Conservation (phyloP, 2,329 filamentous ascomycete genomes). For the Penicillium vulpinum region DNA sequence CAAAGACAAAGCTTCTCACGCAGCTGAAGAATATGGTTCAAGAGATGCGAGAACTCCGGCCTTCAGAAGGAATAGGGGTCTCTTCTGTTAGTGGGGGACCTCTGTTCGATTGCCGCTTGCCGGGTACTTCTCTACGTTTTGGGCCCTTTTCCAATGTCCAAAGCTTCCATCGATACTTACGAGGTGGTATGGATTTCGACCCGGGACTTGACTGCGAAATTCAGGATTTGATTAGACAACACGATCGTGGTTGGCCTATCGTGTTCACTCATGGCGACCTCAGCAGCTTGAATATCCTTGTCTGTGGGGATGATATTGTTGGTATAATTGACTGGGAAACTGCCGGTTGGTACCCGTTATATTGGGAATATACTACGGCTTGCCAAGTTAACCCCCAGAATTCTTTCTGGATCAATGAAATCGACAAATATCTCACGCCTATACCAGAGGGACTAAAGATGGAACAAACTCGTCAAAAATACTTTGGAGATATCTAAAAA, state of each 20-base stretch:
- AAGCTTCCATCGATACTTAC: slow-evolving; percentile 42
- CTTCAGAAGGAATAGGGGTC: slow-evolving; percentile 26
- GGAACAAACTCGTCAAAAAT: slow-evolving; percentile 41
- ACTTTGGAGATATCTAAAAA: slow-evolving; percentile 29
- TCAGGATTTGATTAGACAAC: slow-evolving; percentile 37
- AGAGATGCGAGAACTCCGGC: slow-evolving; percentile 33
- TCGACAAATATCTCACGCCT: slow-evolving; percentile 43
- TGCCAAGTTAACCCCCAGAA: slow-evolving; percentile 45
- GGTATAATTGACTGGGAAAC: slow-evolving; percentile 39
- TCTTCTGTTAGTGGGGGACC: slow-evolving; percentile 35
- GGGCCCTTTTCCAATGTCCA: slow-evolving; percentile 35
- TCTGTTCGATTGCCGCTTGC: slow-evolving; percentile 35
- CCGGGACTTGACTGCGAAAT: slow-evolving; percentile 24
- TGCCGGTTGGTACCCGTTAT: slow-evolving; percentile 34
- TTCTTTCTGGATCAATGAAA: slow-evolving; percentile 40
- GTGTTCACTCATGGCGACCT: slow-evolving; percentile 57
- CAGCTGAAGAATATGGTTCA: slow-evolving; percentile 32
- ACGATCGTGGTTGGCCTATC: slow-evolving; percentile 32
- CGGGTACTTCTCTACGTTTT: slow-evolving; percentile 28
- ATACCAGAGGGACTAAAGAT: slow-evolving; percentile 42
- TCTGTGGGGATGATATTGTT: slow-evolving; percentile 43
- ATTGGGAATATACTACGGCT: slow-evolving; percentile 39
- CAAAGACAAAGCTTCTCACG: slow-evolving; percentile 36
- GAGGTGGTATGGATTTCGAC: slow-evolving; percentile 32
- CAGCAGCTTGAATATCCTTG: slow-evolving; percentile 39